These are phyloP conservation scores for Trichophyton mentagrophytes DNA, from an alignment of 2,329 filamentous ascomycete species.

Conservation along the genomic window DNA sequence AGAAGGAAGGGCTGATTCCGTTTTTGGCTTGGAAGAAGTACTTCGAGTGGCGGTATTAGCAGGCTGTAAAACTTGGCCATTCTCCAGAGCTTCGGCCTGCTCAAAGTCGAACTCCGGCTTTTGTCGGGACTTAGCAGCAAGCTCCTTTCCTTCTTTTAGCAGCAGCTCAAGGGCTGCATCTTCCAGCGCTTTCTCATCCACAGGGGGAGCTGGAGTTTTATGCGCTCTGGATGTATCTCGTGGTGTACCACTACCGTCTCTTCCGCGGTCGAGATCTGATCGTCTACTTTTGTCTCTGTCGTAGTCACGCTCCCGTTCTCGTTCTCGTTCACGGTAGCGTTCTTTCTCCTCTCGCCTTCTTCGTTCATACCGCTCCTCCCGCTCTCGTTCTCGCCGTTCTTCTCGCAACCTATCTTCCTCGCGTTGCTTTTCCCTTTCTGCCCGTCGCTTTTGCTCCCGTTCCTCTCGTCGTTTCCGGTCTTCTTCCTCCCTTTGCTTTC, in stretches of 20 bases:
- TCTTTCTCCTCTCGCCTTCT: constrained; percentile 36
- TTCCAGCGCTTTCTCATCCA: constrained; percentile 44
- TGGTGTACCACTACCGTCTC: neutral
- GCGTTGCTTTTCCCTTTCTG: constrained; percentile 38
- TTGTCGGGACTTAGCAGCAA: constrained; percentile 39
- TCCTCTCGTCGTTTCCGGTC: constrained; percentile 39
- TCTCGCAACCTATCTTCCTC: constrained; percentile 42
- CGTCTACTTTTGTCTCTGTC: constrained; percentile 18
- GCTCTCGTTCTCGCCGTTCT: constrained; percentile 41
- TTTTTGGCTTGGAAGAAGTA: constrained; percentile 5
- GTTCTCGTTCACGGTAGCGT: constrained; percentile 28
- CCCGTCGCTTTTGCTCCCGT: constrained; percentile 36
- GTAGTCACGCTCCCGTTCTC: constrained; percentile 24
- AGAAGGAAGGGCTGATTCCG: neutral
- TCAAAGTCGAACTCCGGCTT: constrained; percentile 41
- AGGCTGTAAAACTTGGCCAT: neutral
- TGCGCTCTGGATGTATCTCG: constrained; percentile 1
- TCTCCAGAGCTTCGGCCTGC: constrained; percentile 32
- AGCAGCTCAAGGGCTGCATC: constrained; percentile 43
- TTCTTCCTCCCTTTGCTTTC: constrained; percentile 34
- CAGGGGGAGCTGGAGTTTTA: constrained; percentile 17
- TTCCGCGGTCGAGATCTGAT: constrained; percentile 8
- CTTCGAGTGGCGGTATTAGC: neutral
- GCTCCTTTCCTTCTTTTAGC: constrained; percentile 42
- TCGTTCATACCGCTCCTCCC: constrained; percentile 35